phyloP scores from a whole-genome alignment of 192 early-diverging fungal genomes.

The Fimicolochytrium jonesii region DNA sequence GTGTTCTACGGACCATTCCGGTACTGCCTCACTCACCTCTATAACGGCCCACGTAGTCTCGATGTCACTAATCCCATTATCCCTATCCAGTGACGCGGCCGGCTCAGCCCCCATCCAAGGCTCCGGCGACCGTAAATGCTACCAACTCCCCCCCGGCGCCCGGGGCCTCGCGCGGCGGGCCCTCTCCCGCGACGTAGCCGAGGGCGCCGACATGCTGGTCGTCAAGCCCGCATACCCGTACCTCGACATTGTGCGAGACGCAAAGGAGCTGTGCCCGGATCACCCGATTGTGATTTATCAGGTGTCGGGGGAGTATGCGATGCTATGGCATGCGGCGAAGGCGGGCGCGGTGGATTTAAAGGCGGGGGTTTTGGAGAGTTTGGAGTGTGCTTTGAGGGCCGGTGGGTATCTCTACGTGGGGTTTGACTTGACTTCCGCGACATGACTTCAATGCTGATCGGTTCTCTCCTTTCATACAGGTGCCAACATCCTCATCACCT shows the following conservation, averaged over 20 bases:
- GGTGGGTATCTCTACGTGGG: slow-evolving; percentile 28
- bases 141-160: slow-evolving; percentile 86
- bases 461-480: slow-evolving; percentile 22
- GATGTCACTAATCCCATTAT: too few relatives aligned
- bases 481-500: slow-evolving; percentile 90
- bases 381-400: slow-evolving; percentile 78
- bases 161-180: slow-evolving; percentile 90
- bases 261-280: slow-evolving; percentile 53
- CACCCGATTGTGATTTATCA: slow-evolving; percentile 96
- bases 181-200: slow-evolving; percentile 73
- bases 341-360: slow-evolving; percentile 80
- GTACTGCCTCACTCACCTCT: too few relatives aligned
- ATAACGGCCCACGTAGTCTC: too few relatives aligned
- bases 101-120: slow-evolving; percentile 87
- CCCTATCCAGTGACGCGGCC: slow-evolving; percentile 69
- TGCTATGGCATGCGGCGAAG: slow-evolving; percentile 75
- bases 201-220: slow-evolving; percentile 97
- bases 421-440: too few relatives aligned
- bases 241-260: slow-evolving; percentile 89
- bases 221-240: slow-evolving; percentile 96
- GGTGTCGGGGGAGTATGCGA: slow-evolving; percentile 65
- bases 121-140: slow-evolving; percentile 90
- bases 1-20: slow-evolving; percentile 97
- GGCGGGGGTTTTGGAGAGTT: slow-evolving; percentile 79
- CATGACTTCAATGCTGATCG: not conserved